Evolutionary conservation across 2,329 filamentous ascomycete species (phyloP).

Genomic region (Tolypocladium ovalisporum): DNA sequence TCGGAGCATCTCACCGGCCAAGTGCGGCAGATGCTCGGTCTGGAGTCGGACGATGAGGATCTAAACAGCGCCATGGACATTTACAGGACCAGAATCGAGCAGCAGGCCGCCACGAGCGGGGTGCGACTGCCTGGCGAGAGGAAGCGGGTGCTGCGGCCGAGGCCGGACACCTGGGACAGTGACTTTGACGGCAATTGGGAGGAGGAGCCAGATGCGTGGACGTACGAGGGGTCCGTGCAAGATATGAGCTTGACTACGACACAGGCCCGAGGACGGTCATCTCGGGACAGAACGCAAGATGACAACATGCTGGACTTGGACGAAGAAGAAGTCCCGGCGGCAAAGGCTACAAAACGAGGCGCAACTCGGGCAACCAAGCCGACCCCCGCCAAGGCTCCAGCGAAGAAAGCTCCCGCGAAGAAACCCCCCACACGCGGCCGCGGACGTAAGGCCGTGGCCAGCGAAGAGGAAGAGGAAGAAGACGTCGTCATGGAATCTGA

Average conservation of each 20-base stretch:
- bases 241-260: constrained; percentile 5
- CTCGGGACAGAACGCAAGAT: constrained; percentile 12
- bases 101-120: constrained; percentile 52
- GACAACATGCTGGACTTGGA: constrained; percentile 18
- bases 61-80: constrained; percentile 64
- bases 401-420: constrained; percentile 32
- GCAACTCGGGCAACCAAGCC: constrained; percentile 19
- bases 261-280: constrained; percentile 5
- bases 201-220: constrained; percentile 55
- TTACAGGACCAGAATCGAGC: constrained; percentile 59
- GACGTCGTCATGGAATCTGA: constrained; percentile 45
- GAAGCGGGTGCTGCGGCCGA: constrained; percentile 50
- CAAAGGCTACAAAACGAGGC: constrained; percentile 18
- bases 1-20: constrained; percentile 60
- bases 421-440: constrained; percentile 31
- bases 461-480: constrained; percentile 27
- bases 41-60: constrained; percentile 55
- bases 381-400: constrained; percentile 15
- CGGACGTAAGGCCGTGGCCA: constrained; percentile 22
- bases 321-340: constrained; percentile 15
- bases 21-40: constrained; percentile 55
- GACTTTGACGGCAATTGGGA: constrained; percentile 82
- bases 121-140: constrained; percentile 26
- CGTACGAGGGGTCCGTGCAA: constrained; percentile 17
- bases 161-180: constrained; percentile 76